Evolutionary conservation across 2,329 filamentous ascomycete species (phyloP), one percentile per base, ranked within the genome.

Genomic region (Chaetothyriales sp.): DNA sequence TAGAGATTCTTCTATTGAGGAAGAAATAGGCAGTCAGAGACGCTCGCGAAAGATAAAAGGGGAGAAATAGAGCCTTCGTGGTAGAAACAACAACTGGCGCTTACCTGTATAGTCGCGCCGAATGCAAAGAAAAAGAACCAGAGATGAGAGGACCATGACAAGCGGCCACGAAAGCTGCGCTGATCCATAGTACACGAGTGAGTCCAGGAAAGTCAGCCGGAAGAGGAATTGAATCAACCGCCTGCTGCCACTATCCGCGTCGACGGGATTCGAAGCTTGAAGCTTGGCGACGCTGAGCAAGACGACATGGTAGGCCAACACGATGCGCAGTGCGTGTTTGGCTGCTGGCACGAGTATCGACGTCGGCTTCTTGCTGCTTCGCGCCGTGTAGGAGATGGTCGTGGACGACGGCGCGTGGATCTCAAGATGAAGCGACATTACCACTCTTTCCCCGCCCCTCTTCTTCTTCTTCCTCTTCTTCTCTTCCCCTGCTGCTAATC

Each of bases 381-480:
- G 92, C 51, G 95, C 86, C 28, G 85, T 94, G 75, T 90, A 97
- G 59, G 86, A 85, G 65, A 86, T 82, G n/a, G 92, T 95, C 2
- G 89, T 94, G 46, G 87, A 83, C 20, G 92, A 89, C 48, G 86
- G 85, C 19, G 81, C 78, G 58, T 80, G 76, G 55, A 77, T 77
- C 60, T 73, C 75, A 48, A 87, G 78, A 60, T 76, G 76, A 8
- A 40, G 33, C 33, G 33, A 15, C 33, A 40, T 40, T 78, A 44
- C 33, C 5, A 3, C 8, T 37, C 4, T 15, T 40, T 40, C 33
- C 10, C 13, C 13, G 10, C 15, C 10, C 33, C 33, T 15, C 15
- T 2, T 40, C 33, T 40, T 15, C 33, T 15, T 15, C 13, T 13
- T 2, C 33, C 8, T 37, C 29, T 37, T 37, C 29, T 37, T 7